Conservation (phyloP, 1,284 basidiomycete species). For the Entoloma clypeatum region DNA sequence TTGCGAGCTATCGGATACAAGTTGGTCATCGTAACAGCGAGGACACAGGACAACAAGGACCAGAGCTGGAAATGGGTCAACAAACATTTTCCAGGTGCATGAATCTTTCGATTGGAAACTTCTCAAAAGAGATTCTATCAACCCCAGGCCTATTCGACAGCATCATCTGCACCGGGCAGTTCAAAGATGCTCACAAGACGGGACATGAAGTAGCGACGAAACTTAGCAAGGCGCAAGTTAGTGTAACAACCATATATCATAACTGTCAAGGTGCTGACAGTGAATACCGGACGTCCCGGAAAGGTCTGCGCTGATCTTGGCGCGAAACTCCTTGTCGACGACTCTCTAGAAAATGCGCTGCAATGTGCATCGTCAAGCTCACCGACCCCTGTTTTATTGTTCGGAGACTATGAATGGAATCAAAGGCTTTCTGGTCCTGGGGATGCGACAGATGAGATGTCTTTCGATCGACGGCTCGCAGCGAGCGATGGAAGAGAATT, state of each 20-base stretch:
- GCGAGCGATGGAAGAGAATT: slow-evolving; percentile 47
- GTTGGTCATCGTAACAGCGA: slow-evolving; percentile 73
- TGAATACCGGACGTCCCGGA: neutral
- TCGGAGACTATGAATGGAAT: slow-evolving; percentile 80
- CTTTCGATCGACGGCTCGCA: slow-evolving; percentile 54
- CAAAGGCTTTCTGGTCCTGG: slow-evolving; percentile 42
- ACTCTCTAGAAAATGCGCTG: slow-evolving; percentile 74
- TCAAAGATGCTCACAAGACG: slow-evolving; percentile 47
- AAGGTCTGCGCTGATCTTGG: slow-evolving; percentile 63
- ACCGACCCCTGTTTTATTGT: slow-evolving; percentile 60
- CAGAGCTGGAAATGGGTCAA: slow-evolving; percentile 68
- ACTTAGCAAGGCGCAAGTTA: slow-evolving; percentile 66
- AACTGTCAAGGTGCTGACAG: neutral
- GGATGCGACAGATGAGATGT: slow-evolving; percentile 50
- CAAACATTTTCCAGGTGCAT: slow-evolving; percentile 57
- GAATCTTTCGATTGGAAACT: neutral
- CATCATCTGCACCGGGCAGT: slow-evolving; percentile 75
- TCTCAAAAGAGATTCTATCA: neutral
- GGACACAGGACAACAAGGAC: slow-evolving; percentile 53
- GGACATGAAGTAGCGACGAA: slow-evolving; percentile 53
- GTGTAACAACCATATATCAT: neutral
- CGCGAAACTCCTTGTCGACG: slow-evolving; percentile 70
- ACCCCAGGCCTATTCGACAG: slow-evolving; percentile 56
- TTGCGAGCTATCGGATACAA: slow-evolving; percentile 64
- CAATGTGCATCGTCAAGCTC: slow-evolving; percentile 43